Evolutionary conservation across 441 rosid species (phyloP), one percentile per base, ranked within the genome.

Genomic region (Arabidopsis hybrid): DNA sequence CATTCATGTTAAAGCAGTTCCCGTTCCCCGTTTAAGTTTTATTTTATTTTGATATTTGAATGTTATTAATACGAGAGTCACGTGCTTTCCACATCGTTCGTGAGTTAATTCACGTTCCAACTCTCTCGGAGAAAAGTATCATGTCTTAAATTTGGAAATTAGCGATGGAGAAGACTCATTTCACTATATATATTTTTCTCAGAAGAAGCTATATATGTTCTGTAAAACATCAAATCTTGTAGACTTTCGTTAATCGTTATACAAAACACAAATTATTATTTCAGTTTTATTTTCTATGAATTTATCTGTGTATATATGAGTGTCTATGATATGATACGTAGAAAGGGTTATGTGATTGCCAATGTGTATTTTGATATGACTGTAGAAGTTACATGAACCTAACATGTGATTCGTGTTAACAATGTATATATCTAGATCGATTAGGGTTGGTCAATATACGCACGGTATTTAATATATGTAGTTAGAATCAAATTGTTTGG

Each of bases 301-400:
- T 18, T 47, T 65, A 26, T 35, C 0, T 11, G 36, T 45, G 26
- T 40, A n/a, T 17, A 50, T 50, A 21, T 51, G 29, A 26, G 4
- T 10, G n/a, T 10, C 32, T 60, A 18, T 6, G 31, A 47, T 47
- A 17, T 10, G 40, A 2, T 34, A 38, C 36, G 45, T 59, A 34
- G 29, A 59, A 9, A 38, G 8, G 36, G 10, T 59, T 2, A 34
- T 31, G 40, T 16, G 34, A 17, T 47, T 65, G 8, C 6, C 46
- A 14, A 47, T 61, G 61, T 35, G 8, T 32, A n/a, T 17, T 45
- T 34, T 43, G 67, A 35, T 21, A 49, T 49, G 58, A 21, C 26
- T 46, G 18, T 17, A 50, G 59, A 17, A 36, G 46, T 52, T 14
- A 67, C 38, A 52, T 21, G 71, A 53, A 53, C 61, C 61, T 67